These are phyloP conservation scores for Calocera viscosa DNA, from an alignment of 768 basidiomycete species.

Conservation along the genomic window DNA sequence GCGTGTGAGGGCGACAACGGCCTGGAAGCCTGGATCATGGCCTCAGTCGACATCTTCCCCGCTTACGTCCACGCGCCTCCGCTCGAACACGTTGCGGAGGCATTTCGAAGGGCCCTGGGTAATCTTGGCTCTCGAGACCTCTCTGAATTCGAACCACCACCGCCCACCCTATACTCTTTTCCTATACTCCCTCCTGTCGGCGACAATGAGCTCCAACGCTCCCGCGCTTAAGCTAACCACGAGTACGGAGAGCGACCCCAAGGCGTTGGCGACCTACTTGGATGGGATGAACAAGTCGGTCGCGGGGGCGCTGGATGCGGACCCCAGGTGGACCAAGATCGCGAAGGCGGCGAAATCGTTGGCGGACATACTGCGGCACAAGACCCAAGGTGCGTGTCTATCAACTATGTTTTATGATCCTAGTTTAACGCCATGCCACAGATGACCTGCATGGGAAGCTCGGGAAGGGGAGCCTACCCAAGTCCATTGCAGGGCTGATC, in stretches of 20 bases:
- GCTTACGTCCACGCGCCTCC: no score
- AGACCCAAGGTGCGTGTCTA: neutral
- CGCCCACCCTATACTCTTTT: neutral
- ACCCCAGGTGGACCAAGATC: slow-evolving; percentile 5
- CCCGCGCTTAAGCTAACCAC: neutral
- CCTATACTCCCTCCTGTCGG: neutral
- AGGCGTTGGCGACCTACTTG: neutral
- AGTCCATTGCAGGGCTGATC: neutral
- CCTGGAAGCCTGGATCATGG: no score
- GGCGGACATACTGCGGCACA: slow-evolving; percentile 1
- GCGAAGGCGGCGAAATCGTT: slow-evolving; percentile 1
- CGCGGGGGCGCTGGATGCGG: neutral
- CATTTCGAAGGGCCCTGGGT: neutral
- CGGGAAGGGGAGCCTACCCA: neutral
- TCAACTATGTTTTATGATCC: neutral
- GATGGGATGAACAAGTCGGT: slow-evolving; percentile 6
- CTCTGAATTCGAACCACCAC: neutral
- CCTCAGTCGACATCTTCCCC: no score
- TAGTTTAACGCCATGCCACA: neutral
- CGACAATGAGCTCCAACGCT: slow-evolving; percentile 6
- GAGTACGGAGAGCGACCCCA: neutral
- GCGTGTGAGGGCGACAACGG: no score
- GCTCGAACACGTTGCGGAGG: neutral
- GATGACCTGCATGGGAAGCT: slow-evolving; percentile 1
- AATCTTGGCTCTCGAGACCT: neutral